Percentiles rank a stretch among this genome's conserved stretches.
phyloP scores from a whole-genome alignment of 331 rosid genomes.

The Erythrophleum ivorense region DNA sequence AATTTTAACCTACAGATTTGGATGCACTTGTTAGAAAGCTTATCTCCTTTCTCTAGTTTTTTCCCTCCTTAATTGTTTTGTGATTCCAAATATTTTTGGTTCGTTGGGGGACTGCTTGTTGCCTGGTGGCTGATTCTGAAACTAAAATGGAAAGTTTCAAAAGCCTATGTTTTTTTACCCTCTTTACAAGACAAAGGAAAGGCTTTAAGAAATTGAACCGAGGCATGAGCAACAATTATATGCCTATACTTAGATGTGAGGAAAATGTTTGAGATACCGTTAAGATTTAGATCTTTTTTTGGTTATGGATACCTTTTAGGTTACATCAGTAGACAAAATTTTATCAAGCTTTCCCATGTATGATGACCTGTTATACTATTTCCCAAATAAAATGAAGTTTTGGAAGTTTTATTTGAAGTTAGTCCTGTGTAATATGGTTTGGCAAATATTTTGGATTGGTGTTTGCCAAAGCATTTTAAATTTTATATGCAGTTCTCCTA shows the following conservation, averaged over 20 bases:
- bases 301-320: too few species aligned
- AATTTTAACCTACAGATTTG: background rate
- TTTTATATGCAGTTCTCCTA: background rate
- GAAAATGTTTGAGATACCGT: background rate
- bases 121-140: conserved; percentile 3
- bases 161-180: background rate
- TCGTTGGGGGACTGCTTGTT: background rate
- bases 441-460: background rate
- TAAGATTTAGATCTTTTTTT: background rate
- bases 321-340: background rate
- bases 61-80: background rate
- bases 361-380: background rate
- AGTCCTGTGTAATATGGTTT: background rate
- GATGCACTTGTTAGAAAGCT: background rate
- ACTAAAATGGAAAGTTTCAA: background rate
- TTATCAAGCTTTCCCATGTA: background rate
- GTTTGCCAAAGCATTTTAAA: background rate
- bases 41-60: background rate
- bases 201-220: background rate
- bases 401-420: background rate
- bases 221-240: background rate
- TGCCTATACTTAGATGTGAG: background rate
- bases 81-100: background rate
- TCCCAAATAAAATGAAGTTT: background rate
- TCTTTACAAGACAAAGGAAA: background rate